These are phyloP conservation scores for Pleomassaria siparia DNA, from an alignment of 2,329 filamentous ascomycete genomes.

Conservation along the genomic window DNA sequence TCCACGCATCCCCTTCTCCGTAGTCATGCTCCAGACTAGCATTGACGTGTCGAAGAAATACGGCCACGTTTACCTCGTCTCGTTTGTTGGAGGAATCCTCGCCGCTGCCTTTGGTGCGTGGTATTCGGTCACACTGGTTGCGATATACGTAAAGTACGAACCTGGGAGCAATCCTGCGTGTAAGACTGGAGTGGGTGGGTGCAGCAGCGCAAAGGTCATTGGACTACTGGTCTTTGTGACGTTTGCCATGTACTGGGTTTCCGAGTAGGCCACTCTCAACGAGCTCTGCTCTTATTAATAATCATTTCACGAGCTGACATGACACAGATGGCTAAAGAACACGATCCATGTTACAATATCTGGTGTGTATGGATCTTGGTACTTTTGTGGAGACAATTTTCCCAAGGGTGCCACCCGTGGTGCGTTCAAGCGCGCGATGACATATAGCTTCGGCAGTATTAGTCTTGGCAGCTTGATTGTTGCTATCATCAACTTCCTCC, in stretches of 20 bases:
- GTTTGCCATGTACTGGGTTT: constrained; percentile 92
- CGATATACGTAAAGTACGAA: constrained; percentile 82
- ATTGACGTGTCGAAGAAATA: constrained; percentile 83
- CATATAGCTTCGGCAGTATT: constrained; percentile 91
- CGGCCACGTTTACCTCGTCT: constrained; percentile 85
- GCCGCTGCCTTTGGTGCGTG: constrained; percentile 78
- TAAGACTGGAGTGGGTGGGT: constrained; percentile 58
- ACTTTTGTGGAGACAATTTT: constrained; percentile 72
- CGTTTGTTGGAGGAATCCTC: constrained; percentile 76
- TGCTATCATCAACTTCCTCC: constrained; percentile 81
- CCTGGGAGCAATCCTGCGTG: constrained; percentile 61
- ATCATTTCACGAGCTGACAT: constrained; percentile 66
- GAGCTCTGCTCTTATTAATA: constrained; percentile 62
- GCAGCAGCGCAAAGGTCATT: constrained; percentile 75
- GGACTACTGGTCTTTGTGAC: constrained; percentile 84
- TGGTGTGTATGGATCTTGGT: constrained; percentile 91
- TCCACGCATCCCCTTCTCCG: constrained; percentile 86
- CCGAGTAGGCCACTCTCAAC: constrained; percentile 54
- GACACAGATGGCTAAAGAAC: constrained; percentile 74
- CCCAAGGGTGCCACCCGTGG: constrained; percentile 79
- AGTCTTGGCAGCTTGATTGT: constrained; percentile 82
- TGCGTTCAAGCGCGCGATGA: constrained; percentile 78
- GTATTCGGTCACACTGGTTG: constrained; percentile 83
- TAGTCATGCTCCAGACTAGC: constrained; percentile 82
- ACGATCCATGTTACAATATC: constrained; percentile 86